These are phyloP conservation scores for Leucosporidium scottii DNA, from an alignment of 768 basidiomycete genomes.

Conservation along the genomic window DNA sequence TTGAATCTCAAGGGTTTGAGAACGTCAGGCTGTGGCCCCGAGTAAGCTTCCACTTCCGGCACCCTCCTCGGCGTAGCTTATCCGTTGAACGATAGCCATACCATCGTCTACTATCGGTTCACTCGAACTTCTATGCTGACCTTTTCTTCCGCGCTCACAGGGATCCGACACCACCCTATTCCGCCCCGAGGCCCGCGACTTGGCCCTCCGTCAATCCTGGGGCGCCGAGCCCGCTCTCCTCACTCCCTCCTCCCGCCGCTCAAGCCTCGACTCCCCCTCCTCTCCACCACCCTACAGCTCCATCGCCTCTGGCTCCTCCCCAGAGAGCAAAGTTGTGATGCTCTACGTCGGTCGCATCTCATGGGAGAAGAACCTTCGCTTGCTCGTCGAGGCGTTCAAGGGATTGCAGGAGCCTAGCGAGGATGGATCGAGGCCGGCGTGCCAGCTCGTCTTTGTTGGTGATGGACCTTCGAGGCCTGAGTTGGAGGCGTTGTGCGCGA, in stretches of 20 bases:
- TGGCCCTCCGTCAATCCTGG: slow-evolving; percentile 40
- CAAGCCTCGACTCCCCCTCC: background rate
- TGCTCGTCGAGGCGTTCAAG: slow-evolving; percentile 44
- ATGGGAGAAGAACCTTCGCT: slow-evolving; percentile 48
- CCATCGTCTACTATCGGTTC: no score
- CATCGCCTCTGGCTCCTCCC: background rate
- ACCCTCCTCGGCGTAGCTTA: no score
- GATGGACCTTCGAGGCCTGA: slow-evolving; percentile 45
- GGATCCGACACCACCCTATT: slow-evolving; percentile 45
- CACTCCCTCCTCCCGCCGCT: background rate
- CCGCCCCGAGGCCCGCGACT: slow-evolving; percentile 39
- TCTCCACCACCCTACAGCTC: slow-evolving; percentile 13
- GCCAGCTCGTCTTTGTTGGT: slow-evolving; percentile 45
- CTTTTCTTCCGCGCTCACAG: background rate
- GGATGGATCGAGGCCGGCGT: slow-evolving; percentile 20
- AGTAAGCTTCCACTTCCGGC: slow-evolving; percentile 6
- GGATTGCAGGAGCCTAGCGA: slow-evolving; percentile 28
- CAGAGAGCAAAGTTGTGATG: slow-evolving; percentile 35
- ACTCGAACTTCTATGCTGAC: background rate
- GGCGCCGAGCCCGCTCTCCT: slow-evolving; percentile 21
- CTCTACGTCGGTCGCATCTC: slow-evolving; percentile 46
- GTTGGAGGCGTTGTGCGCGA: slow-evolving; percentile 40
- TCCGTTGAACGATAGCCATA: no score
- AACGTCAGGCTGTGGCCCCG: slow-evolving; percentile 46
- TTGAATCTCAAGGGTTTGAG: slow-evolving; percentile 39